These are phyloP conservation scores for Trichoderma hamatum DNA, from an alignment of 2,329 filamentous ascomycete species.

Conservation along the genomic window DNA sequence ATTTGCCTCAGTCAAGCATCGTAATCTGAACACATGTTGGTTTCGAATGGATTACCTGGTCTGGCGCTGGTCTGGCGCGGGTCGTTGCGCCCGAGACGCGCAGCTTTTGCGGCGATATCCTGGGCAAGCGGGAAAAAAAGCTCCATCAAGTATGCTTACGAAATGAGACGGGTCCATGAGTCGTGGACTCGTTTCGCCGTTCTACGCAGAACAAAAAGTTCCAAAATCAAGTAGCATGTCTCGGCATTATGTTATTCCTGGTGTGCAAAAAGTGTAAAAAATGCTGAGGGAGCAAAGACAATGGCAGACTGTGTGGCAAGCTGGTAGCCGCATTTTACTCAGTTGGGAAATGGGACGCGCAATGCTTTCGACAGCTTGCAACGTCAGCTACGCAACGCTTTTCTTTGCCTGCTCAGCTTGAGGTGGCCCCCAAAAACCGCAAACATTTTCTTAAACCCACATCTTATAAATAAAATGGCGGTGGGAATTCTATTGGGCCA, in stretches of 20 bases:
- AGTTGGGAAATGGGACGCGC: slow-evolving; percentile 38
- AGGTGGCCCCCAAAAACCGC: neutral
- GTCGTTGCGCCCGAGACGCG: slow-evolving; percentile 1
- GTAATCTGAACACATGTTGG: neutral
- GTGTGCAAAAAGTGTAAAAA: neutral
- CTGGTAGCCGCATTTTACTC: slow-evolving; percentile 29
- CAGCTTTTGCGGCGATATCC: slow-evolving; percentile 1
- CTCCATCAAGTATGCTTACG: neutral
- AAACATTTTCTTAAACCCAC: neutral
- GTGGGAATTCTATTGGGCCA: neutral
- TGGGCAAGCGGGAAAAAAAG: neutral
- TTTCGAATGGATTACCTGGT: neutral
- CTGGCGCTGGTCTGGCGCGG: neutral
- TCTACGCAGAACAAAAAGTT: neutral
- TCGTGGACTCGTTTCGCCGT: neutral
- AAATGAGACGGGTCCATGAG: neutral
- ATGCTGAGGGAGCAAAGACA: neutral
- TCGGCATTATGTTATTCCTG: slow-evolving; percentile 8
- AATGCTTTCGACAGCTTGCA: slow-evolving; percentile 37
- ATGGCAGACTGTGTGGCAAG: slow-evolving; percentile 15
- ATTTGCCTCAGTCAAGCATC: neutral
- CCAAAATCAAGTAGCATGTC: neutral
- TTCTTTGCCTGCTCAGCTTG: slow-evolving; percentile 7
- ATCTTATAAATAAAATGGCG: slow-evolving; percentile 3
- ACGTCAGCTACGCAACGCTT: slow-evolving; percentile 35